Base-by-base conservation (phyloP, 2,329 filamentous ascomycete species). In the Stemphylium beticola region DNA sequence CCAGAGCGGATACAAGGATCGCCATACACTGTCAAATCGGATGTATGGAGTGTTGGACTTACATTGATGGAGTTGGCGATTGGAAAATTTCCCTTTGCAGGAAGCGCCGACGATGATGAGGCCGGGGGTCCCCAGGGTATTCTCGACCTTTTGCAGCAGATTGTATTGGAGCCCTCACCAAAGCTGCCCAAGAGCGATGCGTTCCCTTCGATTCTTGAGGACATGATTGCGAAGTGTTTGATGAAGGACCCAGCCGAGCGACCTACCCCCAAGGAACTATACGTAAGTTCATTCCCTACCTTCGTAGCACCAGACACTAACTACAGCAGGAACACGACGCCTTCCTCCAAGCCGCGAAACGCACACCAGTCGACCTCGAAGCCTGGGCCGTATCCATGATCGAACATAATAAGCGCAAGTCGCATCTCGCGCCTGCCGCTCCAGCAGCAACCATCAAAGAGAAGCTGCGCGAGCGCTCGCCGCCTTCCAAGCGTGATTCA, bases 1-100 rank as follows among this genome's bases (percentile, higher is more conserved):
- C 95, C 95, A 0, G 95, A 99, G 80, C 87, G 95, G 75, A 99
- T 99, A 65, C 93, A 98, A 75, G 95, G 95, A 59, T 92, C 95
- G 61, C 92, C 91, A 68, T 99, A 99, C 77, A 96, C 93, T 0
- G 93, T 99, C 69, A 97, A 97, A 77, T 97, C 93, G 11, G 95
- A 99, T 74, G 95, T 99, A 4, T 99, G 95, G 95, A 97, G 93
- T 83, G 96, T 97, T 60, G 95, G 95, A 29, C 81, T 99, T 63
- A 89, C 89, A 0, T 87, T 99, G 59, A 98, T 99, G 93, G 95
- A 99, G 77, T 80, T 99, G 64, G 95, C 95, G 31, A 97, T 99
- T 71, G 95, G 95, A 62, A 93, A 96, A 71, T 99, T 99, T 71
- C 95, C 95, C 0, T 99, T 99, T 74, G 91, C 86, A 66, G 91